Evolutionary conservation across 1,284 basidiomycete species (phyloP).

Genomic region (Moniliella sp.): DNA sequence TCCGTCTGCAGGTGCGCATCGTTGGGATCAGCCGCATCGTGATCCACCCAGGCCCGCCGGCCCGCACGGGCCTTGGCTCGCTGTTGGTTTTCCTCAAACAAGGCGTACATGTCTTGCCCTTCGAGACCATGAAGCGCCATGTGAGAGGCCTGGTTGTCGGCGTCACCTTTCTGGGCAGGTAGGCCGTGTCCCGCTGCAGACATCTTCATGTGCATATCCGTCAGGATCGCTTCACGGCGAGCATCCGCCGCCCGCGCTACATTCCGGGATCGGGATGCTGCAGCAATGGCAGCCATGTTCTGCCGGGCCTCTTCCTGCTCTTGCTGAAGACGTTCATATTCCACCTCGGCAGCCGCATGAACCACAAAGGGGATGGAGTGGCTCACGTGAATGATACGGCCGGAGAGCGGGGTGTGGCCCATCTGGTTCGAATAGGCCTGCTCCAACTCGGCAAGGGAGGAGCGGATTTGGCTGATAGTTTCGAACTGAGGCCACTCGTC

Average conservation of each 20-base stretch:
- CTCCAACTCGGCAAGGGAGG: no score
- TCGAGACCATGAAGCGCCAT: background rate
- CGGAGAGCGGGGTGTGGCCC: constrained; percentile 18
- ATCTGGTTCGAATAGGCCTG: no score
- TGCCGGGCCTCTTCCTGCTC: constrained; percentile 1
- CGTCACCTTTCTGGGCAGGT: no score
- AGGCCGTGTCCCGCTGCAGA: no score
- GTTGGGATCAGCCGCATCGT: constrained; percentile 16
- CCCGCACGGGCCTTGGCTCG: background rate
- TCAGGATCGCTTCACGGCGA: no score
- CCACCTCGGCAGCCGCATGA: constrained; percentile 15
- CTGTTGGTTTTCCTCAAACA: background rate
- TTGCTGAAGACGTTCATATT: constrained; percentile 19
- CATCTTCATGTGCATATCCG: no score
- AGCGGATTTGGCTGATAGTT: no score
- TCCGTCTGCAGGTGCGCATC: constrained; percentile 2
- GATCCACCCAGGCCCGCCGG: constrained; percentile 6
- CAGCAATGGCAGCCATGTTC: no score
- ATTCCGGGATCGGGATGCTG: no score
- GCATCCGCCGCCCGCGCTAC: no score
- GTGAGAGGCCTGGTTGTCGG: no score
- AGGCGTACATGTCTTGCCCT: background rate
- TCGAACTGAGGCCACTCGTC: no score
- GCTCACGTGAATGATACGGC: constrained; percentile 30
- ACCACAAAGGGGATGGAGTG: constrained; percentile 30